A percentile compares a stretch with the other conserved stretches of the same genome.
These are phyloP conservation scores for Annona squamosa DNA, from an alignment of 164 flowering plant genomes.

Conservation along the genomic window DNA sequence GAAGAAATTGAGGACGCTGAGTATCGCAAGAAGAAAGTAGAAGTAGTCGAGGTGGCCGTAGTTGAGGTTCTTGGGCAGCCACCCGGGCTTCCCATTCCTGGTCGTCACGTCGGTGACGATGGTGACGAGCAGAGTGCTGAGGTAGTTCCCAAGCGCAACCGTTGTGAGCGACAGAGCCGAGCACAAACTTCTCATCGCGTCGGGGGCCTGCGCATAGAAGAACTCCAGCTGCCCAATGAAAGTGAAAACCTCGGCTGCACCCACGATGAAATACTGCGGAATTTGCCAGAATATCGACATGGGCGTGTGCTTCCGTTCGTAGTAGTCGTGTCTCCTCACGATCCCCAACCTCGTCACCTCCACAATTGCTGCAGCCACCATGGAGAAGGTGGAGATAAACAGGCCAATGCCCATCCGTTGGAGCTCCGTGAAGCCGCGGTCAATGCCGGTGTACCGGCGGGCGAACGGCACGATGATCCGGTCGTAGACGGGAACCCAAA, in stretches of 20 bases:
- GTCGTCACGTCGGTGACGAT: constrained; percentile 28
- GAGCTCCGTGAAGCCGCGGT: constrained; percentile 30
- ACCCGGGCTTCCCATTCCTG: constrained; percentile 30
- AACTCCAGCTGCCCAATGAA: constrained; percentile 43
- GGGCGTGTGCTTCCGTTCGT: constrained; percentile 20
- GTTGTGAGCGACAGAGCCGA: constrained; percentile 41
- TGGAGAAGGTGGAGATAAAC: constrained; percentile 27
- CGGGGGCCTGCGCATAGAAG: constrained; percentile 48
- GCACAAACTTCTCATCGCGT: constrained; percentile 50
- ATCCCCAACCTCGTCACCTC: constrained; percentile 23
- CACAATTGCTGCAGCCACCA: constrained; percentile 26
- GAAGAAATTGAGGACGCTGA: constrained; percentile 30
- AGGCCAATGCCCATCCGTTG: constrained; percentile 42
- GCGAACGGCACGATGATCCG: constrained; percentile 20
- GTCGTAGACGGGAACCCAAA: constrained; percentile 35
- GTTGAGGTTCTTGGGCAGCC: constrained; percentile 50
- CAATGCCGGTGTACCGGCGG: constrained; percentile 22
- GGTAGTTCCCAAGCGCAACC: constrained; percentile 32
- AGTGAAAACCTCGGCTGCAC: constrained; percentile 45
- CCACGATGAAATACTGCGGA: constrained; percentile 44
- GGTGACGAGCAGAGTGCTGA: constrained; percentile 33
- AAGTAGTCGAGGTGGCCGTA: constrained; percentile 39
- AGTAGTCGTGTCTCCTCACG: constrained; percentile 23
- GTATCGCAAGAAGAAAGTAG: constrained; percentile 33
- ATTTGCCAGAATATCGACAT: constrained; percentile 39